Conservation (phyloP, 192 early-diverging fungal species). For the Phycomyces nitens region DNA sequence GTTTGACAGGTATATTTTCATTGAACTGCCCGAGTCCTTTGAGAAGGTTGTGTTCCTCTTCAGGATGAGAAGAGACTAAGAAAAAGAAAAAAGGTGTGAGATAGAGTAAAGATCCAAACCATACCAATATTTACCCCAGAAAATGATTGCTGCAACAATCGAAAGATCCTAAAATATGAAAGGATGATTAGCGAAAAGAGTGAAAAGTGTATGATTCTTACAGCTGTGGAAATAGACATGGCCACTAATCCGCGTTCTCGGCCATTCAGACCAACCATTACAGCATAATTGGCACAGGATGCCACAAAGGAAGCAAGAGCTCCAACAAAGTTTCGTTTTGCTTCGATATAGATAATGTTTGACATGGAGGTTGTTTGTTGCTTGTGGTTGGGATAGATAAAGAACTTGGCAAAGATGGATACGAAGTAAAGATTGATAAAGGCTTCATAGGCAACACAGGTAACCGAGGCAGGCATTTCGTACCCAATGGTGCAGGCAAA, state of each 20-base stretch:
- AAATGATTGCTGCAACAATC: not conserved
- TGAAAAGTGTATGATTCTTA: too few species aligned
- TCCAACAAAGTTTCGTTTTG: conserved; percentile 40
- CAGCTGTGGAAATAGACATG: conserved; percentile 36
- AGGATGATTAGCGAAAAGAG: too few species aligned
- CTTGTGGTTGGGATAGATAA: conserved; percentile 11
- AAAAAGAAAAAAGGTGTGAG: not conserved
- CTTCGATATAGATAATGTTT: conserved; percentile 14
- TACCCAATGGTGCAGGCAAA: conserved; percentile 25
- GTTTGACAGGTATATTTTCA: conserved; percentile 22
- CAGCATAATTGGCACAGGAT: conserved; percentile 33
- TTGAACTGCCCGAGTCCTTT: conserved; percentile 11
- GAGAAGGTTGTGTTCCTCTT: conserved; percentile 15
- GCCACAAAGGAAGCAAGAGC: conserved; percentile 34
- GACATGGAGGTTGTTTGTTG: conserved; percentile 21
- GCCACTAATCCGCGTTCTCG: conserved; percentile 40
- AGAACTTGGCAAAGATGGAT: conserved; percentile 8
- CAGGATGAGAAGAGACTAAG: conserved; percentile 24
- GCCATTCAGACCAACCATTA: conserved; percentile 37
- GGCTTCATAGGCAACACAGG: conserved; percentile 20
- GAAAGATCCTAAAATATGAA: conserved; percentile 2
- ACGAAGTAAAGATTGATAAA: conserved; percentile 7
- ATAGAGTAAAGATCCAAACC: not conserved
- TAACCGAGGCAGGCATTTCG: conserved; percentile 17
- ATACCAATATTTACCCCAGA: conserved; percentile 17